A percentile compares a stretch with the other conserved stretches of the same genome.
Conservation (phyloP, 495 filamentous ascomycete genomes). For the Aspergillus bridgeri region DNA sequence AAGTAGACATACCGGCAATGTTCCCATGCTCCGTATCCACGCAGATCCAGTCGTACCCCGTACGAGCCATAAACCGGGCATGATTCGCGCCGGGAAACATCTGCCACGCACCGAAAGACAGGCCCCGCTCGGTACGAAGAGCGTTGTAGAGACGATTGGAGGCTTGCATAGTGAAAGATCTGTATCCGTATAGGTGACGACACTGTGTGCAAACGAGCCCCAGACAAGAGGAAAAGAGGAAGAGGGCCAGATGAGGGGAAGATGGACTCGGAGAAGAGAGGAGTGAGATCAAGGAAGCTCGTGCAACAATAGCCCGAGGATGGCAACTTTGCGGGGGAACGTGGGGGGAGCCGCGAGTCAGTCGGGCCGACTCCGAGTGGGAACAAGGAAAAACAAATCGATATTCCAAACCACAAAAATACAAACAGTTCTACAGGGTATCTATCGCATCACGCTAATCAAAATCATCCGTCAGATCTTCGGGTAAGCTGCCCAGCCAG, state of each 20-base stretch:
- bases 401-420: no score
- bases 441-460: neutral
- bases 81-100: neutral
- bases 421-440: neutral
- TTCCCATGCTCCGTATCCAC: neutral
- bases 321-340: neutral
- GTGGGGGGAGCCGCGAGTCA: no score
- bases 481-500: conserved; percentile 19
- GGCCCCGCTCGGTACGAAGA: neutral
- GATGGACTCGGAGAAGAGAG: neutral
- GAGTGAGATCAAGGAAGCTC: neutral
- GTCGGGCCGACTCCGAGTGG: no score
- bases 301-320: neutral
- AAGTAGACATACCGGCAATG: neutral
- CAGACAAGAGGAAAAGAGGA: neutral
- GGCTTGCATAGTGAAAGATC: neutral
- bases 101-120: neutral
- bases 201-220: no score
- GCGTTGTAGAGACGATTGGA: neutral
- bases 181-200: neutral
- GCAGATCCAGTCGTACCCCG: neutral
- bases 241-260: neutral
- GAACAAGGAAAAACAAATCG: neutral
- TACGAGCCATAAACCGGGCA: neutral
- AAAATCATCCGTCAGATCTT: neutral